A percentile compares a stretch with the other conserved stretches of the same genome.
Evolutionary conservation across 2,329 filamentous ascomycete genomes (phyloP).

Genomic region (Orbilia brochopaga): DNA sequence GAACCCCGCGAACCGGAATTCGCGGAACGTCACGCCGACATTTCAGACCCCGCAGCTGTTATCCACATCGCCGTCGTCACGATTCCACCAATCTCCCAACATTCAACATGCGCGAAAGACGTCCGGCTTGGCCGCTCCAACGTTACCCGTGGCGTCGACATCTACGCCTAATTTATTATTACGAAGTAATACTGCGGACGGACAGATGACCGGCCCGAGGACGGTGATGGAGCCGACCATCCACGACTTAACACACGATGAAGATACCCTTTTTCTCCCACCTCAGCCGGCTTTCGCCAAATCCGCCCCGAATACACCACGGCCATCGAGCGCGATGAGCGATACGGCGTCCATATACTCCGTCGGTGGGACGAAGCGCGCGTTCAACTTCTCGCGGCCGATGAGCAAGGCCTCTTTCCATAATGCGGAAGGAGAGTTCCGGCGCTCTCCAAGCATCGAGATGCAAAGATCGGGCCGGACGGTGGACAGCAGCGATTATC

Average conservation of each 20-base stretch:
- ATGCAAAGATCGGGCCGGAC: constrained; percentile 55
- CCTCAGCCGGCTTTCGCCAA: constrained; percentile 41
- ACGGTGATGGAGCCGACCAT: constrained; percentile 25
- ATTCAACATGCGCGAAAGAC: constrained; percentile 17
- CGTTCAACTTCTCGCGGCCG: constrained; percentile 93
- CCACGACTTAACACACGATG: constrained; percentile 18
- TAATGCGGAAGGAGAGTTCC: constrained; percentile 68
- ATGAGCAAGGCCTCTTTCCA: constrained; percentile 73
- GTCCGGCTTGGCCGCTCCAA: constrained; percentile 32
- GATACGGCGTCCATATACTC: constrained; percentile 84
- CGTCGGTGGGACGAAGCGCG: constrained; percentile 66
- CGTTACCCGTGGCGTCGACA: constrained; percentile 38
- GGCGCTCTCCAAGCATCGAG: constrained; percentile 75
- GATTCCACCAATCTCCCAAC: neutral
- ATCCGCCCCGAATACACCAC: constrained; percentile 58
- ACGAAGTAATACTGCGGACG: constrained; percentile 19
- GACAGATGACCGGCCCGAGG: constrained; percentile 4
- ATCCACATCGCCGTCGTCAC: constrained; percentile 6
- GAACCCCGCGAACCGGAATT: constrained; percentile 35
- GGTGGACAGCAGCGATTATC: constrained; percentile 38
- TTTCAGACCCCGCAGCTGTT: constrained; percentile 27
- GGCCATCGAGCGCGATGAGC: constrained; percentile 67
- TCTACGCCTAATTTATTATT: constrained; percentile 43
- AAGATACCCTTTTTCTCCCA: constrained; percentile 39
- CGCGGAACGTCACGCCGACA: constrained; percentile 14